Percentiles rank a stretch among this genome's conserved stretches.
Conservation (phyloP, 306 rosid genomes). For the Lathyrus oleraceus region DNA sequence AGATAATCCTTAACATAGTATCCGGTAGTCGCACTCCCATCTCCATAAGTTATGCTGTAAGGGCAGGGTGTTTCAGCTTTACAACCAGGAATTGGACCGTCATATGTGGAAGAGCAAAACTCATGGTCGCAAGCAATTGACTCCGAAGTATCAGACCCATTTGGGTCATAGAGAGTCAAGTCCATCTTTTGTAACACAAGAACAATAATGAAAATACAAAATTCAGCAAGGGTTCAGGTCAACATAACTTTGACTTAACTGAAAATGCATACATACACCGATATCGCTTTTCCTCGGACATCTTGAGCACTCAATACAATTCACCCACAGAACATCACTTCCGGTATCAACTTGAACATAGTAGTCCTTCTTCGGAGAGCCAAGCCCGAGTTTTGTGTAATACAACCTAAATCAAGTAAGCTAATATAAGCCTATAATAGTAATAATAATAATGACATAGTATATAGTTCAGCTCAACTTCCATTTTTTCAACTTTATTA, state of each 20-base stretch:
- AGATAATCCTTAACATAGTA: conserved; percentile 80
- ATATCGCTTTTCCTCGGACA: conserved; percentile 75
- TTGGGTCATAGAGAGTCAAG: conserved; percentile 69
- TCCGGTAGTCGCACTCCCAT: conserved; percentile 86
- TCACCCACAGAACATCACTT: conserved; percentile 95
- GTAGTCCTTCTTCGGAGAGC: conserved; percentile 81
- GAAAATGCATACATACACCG: conserved; percentile 61
- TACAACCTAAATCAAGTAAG: conserved; percentile 61
- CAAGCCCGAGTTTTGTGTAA: conserved; percentile 76
- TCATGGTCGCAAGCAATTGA: conserved; percentile 64
- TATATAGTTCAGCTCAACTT: background rate
- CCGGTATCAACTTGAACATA: conserved; percentile 98
- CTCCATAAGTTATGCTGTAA: conserved; percentile 77
- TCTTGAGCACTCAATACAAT: conserved; percentile 64
- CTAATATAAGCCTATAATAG: conserved; percentile 7
- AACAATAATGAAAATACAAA: conserved; percentile 24
- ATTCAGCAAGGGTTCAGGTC: background rate
- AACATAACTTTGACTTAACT: conserved; percentile 16
- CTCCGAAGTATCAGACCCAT: conserved; percentile 62
- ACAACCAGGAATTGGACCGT: conserved; percentile 71
- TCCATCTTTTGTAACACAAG: conserved; percentile 59
- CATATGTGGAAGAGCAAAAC: conserved; percentile 64
- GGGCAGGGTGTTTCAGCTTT: conserved; percentile 55
- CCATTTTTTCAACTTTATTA: background rate
- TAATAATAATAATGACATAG: background rate